phyloP scores from a whole-genome alignment of 208 protist species.

The Trypanosoma platydactyli region DNA sequence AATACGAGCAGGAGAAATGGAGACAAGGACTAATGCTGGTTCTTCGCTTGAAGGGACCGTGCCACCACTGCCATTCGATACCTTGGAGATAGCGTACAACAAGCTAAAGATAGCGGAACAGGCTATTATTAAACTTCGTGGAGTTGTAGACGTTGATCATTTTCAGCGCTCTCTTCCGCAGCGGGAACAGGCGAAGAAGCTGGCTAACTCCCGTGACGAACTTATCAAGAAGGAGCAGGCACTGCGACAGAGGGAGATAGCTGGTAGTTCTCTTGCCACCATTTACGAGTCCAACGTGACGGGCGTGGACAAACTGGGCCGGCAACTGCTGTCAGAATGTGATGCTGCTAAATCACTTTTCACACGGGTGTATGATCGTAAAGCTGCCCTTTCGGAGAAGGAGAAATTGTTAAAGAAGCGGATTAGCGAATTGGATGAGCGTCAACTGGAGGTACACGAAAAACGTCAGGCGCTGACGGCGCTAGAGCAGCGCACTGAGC shows the following conservation, averaged over 20 bases:
- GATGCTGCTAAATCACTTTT: conserved; percentile 30
- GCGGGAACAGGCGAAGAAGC: conserved; percentile 24
- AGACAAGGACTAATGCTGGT: background rate
- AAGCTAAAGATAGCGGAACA: conserved; percentile 27
- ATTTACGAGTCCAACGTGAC: conserved; percentile 28
- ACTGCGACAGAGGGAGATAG: conserved; percentile 32
- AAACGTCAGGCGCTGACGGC: conserved; percentile 43
- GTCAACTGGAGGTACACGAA: conserved; percentile 37
- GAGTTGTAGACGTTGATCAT: conserved; percentile 15
- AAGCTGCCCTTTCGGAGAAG: conserved; percentile 48
- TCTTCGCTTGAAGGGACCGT: background rate
- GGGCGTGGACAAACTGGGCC: conserved; percentile 27
- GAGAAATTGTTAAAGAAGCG: conserved; percentile 41
- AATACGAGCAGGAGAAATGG: background rate
- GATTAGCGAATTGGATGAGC: conserved; percentile 47
- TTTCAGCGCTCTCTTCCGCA: conserved; percentile 48
- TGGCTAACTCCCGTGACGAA: conserved; percentile 42
- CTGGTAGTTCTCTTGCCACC: conserved; percentile 33
- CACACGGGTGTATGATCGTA: conserved; percentile 48
- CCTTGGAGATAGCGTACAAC: conserved; percentile 39
- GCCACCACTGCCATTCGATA: conserved; percentile 26
- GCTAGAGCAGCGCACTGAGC: conserved; percentile 33
- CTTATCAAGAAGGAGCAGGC: conserved; percentile 38
- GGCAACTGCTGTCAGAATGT: conserved; percentile 36
- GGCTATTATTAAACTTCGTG: conserved; percentile 21